Base-by-base conservation (phyloP, 192 early-diverging fungal species). In the Geranomyces michiganensis region DNA sequence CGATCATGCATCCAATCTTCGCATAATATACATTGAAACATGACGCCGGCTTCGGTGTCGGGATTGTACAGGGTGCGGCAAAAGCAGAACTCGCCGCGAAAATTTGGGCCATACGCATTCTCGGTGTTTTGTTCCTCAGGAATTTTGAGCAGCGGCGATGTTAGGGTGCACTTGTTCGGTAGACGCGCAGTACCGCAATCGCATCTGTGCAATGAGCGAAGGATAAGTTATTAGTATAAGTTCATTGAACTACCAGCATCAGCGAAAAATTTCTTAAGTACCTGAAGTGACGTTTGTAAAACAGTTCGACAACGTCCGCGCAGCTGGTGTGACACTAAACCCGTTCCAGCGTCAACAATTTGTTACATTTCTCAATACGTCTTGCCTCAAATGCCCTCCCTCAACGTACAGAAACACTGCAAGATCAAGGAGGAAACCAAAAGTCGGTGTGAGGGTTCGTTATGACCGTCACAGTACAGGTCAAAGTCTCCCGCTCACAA, bases 91-190 rank as follows among this genome's bases (percentile, higher is more conserved):
- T 79, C 74, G 14, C 93, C 94, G 45, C 81, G 72, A 73, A 91
- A 98, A 75, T 94, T 94, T 70, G 94, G 88, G 56, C 87, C 87
- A 82, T 98, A 96, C 30, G 64, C 68, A 78, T 97, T 97, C 53
- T 87, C 67, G 1, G 73, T 68, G 72, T 94, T 96, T 36, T 58
- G 45, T 13, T 77, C 51, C 30, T 75, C 80, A 19, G n/a, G 44
- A 13, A 12, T 21, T 30, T 74, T 72, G 5, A 41, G 10, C 36
- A 41, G 36, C 36, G 36, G 36, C 13, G 33, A 22, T 31, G 70
- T 53, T 24, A 77, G 33, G 1, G 30, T 17, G 68, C 78, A 77
- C 55, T 67, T 72, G 47, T 14, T 55, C 60, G 17, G 70, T 65
- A 71, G 81, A 76, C 83, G 76, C 7, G 48, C 22, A 0, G 90